A percentile compares a stretch with the other conserved stretches of the same genome.
Conservation (phyloP, 768 basidiomycete genomes). For the Cantharellus cinnabarinus region DNA sequence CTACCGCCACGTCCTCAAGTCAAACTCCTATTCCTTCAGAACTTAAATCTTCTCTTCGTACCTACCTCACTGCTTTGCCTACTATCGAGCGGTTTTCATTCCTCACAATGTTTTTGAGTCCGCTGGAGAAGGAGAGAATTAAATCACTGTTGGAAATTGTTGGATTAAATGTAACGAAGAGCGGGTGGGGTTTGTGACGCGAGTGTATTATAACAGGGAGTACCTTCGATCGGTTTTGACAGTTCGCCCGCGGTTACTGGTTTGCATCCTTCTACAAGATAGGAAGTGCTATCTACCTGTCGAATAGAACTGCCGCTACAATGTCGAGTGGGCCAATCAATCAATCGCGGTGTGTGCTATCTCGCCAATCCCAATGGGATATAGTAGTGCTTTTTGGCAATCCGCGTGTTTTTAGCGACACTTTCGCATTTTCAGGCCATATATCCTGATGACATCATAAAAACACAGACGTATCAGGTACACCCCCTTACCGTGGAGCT, state of each 20-base stretch:
- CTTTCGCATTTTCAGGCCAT: too few species aligned
- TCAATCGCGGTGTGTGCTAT: too few species aligned
- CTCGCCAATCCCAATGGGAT: too few species aligned
- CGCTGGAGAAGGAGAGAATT: constrained; percentile 24
- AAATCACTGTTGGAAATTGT: constrained; percentile 1
- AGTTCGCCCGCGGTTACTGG: neutral
- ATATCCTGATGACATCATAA: too few species aligned
- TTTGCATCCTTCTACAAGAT: neutral
- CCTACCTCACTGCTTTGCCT: neutral
- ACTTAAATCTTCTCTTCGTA: constrained; percentile 17
- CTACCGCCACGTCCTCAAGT: neutral
- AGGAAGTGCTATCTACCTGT: too few species aligned
- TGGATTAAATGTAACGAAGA: neutral
- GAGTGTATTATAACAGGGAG: neutral
- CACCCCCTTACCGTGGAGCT: too few species aligned
- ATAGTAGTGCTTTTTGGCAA: too few species aligned
- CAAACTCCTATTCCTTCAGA: neutral
- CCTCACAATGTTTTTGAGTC: constrained; percentile 40
- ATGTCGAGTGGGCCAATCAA: too few species aligned
- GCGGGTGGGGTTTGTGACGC: neutral
- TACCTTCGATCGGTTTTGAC: neutral
- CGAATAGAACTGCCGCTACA: too few species aligned
- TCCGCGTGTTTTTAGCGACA: too few species aligned
- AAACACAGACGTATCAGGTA: too few species aligned
- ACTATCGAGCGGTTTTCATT: constrained; percentile 41